phyloP scores from a whole-genome alignment of 495 filamentous ascomycete genomes.

The Oidiodendron maius region DNA sequence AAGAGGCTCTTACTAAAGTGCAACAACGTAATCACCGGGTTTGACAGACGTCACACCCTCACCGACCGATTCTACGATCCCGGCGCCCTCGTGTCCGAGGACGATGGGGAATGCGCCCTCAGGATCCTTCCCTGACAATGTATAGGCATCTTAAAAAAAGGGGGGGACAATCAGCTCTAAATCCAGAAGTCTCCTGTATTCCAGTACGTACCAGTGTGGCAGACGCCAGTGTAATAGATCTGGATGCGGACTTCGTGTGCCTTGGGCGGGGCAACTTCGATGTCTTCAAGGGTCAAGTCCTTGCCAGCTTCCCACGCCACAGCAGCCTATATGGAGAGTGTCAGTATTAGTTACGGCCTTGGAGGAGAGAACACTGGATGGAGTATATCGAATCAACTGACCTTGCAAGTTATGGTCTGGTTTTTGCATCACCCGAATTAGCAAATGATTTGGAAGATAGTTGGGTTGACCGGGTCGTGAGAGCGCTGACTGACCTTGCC shows the following conservation, averaged over 20 bases:
- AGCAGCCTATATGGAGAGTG: constrained; percentile 56
- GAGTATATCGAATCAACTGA: constrained; percentile 14
- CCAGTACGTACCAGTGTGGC: constrained; percentile 74
- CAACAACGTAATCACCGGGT: constrained; percentile 86
- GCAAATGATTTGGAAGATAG: constrained; percentile 1
- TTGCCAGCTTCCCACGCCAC: constrained; percentile 95
- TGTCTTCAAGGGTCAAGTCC: constrained; percentile 79
- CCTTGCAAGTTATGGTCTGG: constrained; percentile 80
- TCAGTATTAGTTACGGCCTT: constrained; percentile 7
- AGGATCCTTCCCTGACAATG: constrained; percentile 94
- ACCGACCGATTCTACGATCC: constrained; percentile 93
- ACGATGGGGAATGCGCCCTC: constrained; percentile 97
- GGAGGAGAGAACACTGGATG: background rate
- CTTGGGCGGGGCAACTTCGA: constrained; percentile 87
- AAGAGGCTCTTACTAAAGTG: constrained; percentile 72
- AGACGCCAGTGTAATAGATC: constrained; percentile 95
- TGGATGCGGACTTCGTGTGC: constrained; percentile 95
- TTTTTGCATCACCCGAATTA: background rate
- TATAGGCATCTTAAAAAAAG: constrained; percentile 84
- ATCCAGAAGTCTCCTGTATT: background rate
- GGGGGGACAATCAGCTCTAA: constrained; percentile 3
- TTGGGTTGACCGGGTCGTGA: no score
- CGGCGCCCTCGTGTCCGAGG: constrained; percentile 94
- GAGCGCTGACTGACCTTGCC: constrained; percentile 11
- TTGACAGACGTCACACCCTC: constrained; percentile 94